Base-by-base conservation (phyloP, 805 yeast species). In the Henningerozyma blattae region DNA sequence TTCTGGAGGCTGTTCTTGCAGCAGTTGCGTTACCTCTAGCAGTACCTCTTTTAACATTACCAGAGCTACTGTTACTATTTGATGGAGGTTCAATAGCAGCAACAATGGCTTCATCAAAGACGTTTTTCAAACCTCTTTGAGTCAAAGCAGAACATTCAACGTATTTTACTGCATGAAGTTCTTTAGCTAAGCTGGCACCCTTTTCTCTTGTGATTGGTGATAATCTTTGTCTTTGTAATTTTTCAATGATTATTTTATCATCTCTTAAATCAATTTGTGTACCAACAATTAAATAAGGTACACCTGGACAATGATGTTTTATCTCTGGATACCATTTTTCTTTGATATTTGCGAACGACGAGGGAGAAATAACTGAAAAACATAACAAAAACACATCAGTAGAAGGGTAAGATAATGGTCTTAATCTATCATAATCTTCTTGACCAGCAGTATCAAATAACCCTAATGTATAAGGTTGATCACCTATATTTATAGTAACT, bases 301-400 rank as follows among this genome's bases (percentile, higher is more conserved):
- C 97, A 40, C 95, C 95, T n/a, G 94, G 94, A 55, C 97, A 93
- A 50, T 82, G 87, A 63, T 89, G 96, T 58, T 87, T 95, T 41
- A 91, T 94, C 60, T 89, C 98, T 20, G 97, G 97, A 65, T 87
- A 82, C 98, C 98, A 89, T 64, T 89, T 89, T 64, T 91, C 97
- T 58, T 84, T 82, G 34, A 91, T 97, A 64, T 89, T 89, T 62
- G 91, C 97, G 59, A 89, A 91, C 16, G 94, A 79, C 24, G 98
- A 93, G 22, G 98, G 98, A 12, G 95, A 86, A 46, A 93, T 89
- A 39, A 91, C 95, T 24, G 94, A 80, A 64, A 91, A 89, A 63
- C 98, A 91, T 39, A 89, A 94, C 47, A 89, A 68, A 56, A 89
- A 89, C 30, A 89, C 95, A 60, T 89, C 98, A 4, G 98, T 91